A percentile compares a stretch with the other conserved stretches of the same genome.
These are phyloP conservation scores for Gamarada debralockiae DNA, from an alignment of 495 filamentous ascomycete species.

Conservation along the genomic window DNA sequence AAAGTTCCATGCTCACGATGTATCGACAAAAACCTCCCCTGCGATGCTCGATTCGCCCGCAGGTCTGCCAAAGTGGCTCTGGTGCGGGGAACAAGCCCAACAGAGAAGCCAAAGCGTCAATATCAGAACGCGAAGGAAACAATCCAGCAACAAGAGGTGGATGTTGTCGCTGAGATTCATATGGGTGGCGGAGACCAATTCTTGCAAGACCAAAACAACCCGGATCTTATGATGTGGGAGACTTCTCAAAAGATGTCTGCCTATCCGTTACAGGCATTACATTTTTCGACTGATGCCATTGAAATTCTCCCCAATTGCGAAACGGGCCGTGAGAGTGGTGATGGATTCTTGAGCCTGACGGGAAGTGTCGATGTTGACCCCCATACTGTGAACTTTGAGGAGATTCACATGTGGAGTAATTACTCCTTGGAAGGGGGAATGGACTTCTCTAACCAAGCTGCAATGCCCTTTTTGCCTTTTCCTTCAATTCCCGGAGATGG, in stretches of 20 bases:
- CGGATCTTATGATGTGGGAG: neutral
- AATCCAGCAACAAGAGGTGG: neutral
- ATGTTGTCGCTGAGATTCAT: neutral
- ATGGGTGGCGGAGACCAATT: neutral
- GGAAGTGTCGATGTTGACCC: neutral
- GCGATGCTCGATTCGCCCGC: conserved; percentile 51
- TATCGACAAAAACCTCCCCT: conserved; percentile 51
- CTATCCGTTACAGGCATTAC: neutral
- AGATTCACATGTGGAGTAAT: neutral
- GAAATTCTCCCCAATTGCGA: neutral
- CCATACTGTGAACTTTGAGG: neutral
- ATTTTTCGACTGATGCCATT: neutral
- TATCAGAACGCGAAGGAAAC: neutral
- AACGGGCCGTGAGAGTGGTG: neutral
- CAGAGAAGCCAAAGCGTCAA: neutral
- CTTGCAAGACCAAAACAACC: neutral
- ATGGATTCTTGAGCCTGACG: neutral
- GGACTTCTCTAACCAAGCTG: neutral
- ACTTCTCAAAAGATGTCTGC: neutral
- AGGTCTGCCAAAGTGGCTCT: neutral
- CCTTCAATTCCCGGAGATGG: neutral
- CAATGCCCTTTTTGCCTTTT: neutral
- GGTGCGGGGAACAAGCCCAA: neutral
- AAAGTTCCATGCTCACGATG: conserved; percentile 57
- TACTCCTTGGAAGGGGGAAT: neutral